Evolutionary conservation across 108 stramenopile species (phyloP), one percentile per base, ranked within the genome.

Genomic region (Aurantiochytrium sp.): DNA sequence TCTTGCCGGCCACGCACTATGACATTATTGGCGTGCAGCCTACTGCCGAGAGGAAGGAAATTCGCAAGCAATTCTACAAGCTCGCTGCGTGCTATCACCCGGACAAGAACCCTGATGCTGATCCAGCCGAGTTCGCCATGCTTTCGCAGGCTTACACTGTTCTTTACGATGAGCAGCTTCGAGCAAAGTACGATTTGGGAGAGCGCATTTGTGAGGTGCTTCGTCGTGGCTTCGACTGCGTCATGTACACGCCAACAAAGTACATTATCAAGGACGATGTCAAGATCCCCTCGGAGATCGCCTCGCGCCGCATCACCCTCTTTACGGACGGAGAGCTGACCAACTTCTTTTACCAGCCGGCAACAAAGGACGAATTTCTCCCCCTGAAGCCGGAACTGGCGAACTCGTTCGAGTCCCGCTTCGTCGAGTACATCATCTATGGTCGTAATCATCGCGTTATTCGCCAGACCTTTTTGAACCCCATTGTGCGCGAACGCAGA

Each of bases 181-280:
- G 76, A 1, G 76, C 45, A 23, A 47, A 83, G n/a, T 83, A 83
- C 51, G 76, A 83, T 28, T 1, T 53, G 19, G 51, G 76, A 8
- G 76, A 83, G 4, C 45, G 51, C n/a, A 53, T 83, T 45, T 16
- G 51, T 12, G 76, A 83, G 23, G 76, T 53, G n/a, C 45, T 83
- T 53, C 76, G 76, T 28, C 76, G 76, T 35, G 76, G 76, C 76
- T 83, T 83, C 23, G 76, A 83, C 51, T 83, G 76, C 51, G 51
- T 53, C 76, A 83, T 83, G 49, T 83, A 53, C 76, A 53, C 51
- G n/a, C 76, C 76, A 1, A 83, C 76, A 47, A 47, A 83, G 76
- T 83, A 53, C 51, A 23, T 83, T 0, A 45, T 21, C 49, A 83
- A 83, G 76, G 51, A 83, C n/a, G 76, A 53, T 16, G 16, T 25